These are phyloP conservation scores for Phytophthora macrochlamydospora DNA, from an alignment of 352 stramenopile genomes.

Conservation along the genomic window DNA sequence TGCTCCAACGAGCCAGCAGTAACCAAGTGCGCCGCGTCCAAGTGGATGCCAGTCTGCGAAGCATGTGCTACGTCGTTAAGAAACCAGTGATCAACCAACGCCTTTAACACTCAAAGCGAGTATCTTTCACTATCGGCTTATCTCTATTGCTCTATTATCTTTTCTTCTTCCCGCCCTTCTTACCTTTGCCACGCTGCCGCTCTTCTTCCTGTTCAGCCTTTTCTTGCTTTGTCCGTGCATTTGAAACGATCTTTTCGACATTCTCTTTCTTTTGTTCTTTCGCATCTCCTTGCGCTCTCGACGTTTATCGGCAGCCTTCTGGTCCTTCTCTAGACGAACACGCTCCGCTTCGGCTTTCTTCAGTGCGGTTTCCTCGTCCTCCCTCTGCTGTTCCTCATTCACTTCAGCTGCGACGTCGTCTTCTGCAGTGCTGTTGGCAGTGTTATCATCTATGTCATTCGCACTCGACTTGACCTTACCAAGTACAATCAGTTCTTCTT, in stretches of 20 bases:
- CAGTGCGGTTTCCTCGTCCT: conserved; percentile 37
- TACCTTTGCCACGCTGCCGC: conserved; percentile 30
- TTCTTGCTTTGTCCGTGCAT: conserved; percentile 46
- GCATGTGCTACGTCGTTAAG: conserved; percentile 56
- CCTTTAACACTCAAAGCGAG: neutral
- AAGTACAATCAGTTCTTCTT: conserved; percentile 56
- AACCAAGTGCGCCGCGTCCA: conserved; percentile 83
- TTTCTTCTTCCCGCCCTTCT: conserved; percentile 46
- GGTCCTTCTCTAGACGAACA: conserved; percentile 68
- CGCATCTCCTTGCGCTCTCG: conserved; percentile 82
- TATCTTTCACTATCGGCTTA: neutral
- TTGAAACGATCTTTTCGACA: conserved; percentile 69
- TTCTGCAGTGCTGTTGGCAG: conserved; percentile 4
- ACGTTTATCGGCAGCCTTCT: conserved; percentile 81
- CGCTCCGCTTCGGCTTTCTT: conserved; percentile 49
- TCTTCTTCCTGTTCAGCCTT: conserved; percentile 44
- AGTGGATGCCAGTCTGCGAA: conserved; percentile 86
- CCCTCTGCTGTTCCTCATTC: conserved; percentile 33
- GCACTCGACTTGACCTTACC: conserved; percentile 33
- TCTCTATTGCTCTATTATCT: conserved; percentile 17
- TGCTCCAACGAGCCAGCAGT: conserved; percentile 56
- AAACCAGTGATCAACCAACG: conserved; percentile 23
- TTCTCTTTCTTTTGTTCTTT: conserved; percentile 84
- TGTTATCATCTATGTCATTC: conserved; percentile 1
- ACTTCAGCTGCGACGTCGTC: conserved; percentile 11